A percentile compares a stretch with the other conserved stretches of the same genome.
phyloP scores from a whole-genome alignment of 176 grass and related monocot species.

The Phyllostachys edulis region DNA sequence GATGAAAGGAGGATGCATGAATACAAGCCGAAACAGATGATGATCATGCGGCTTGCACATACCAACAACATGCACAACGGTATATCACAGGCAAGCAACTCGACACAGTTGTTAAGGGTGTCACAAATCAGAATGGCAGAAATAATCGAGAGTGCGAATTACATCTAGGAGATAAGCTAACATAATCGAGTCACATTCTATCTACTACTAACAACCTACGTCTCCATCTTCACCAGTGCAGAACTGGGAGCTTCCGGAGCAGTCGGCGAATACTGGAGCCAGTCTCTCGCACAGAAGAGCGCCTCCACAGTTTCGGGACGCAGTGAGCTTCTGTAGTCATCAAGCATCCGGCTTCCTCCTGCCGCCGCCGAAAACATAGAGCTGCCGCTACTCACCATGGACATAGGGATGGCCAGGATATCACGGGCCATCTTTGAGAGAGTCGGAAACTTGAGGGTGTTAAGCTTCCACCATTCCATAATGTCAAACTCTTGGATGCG shows the following conservation, averaged over 20 bases:
- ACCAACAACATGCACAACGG: no score
- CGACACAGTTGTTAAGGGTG: not conserved
- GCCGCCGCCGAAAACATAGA: constrained; percentile 26
- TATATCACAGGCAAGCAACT: no score
- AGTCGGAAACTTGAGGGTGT: constrained; percentile 43
- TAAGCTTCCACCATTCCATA: constrained; percentile 59
- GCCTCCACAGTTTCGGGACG: constrained; percentile 7
- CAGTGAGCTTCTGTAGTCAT: constrained; percentile 54
- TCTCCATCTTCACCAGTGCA: constrained; percentile 38
- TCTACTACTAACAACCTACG: not conserved
- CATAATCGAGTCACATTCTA: not conserved
- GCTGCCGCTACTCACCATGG: constrained; percentile 34
- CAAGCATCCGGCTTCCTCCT: constrained; percentile 38
- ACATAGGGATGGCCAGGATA: constrained; percentile 55
- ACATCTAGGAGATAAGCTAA: not conserved
- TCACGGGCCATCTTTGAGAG: constrained; percentile 57
- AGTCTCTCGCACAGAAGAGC: constrained; percentile 28
- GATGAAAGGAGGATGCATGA: no score
- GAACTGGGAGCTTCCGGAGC: constrained; percentile 21
- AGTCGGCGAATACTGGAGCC: constrained; percentile 53
- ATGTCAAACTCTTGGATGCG: constrained; percentile 31
- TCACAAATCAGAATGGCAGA: not conserved
- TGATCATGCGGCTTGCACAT: no score
- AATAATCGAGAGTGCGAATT: constrained; percentile 2
- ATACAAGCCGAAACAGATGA: no score